Evolutionary conservation across 2,329 filamentous ascomycete species (phyloP), one percentile per base, ranked within the genome.

Genomic region (Lasiodiplodia hormozganensis): DNA sequence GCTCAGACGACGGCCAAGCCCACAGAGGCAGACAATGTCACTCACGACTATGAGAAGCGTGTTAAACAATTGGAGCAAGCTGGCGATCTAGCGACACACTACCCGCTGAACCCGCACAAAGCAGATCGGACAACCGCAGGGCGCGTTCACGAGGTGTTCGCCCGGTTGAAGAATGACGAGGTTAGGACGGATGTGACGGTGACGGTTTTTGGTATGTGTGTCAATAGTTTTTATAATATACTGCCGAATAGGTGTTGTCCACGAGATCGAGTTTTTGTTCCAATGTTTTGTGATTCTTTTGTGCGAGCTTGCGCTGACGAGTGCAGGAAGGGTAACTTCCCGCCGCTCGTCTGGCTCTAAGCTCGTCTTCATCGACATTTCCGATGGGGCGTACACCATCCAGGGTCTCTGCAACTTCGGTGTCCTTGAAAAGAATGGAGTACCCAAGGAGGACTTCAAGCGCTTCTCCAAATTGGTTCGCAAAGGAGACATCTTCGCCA

Each of bases 361-460:
- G 80, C 88, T 99, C 73, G 84, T 93, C 71, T 99, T 99, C 79
- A 79, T 97, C 72, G 92, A 96, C 80, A 82, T 98, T 62, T 84
- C 89, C 72, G 89, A 93, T 77, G 89, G 93, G 76, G 90, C 89
- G 68, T 82, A 88, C 72, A 87, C 86, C 71, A 80, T 96, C 40
- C 96, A 99, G 81, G 86, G 90, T 70, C 89, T 97, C 82, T 86
- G 92, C 78, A 92, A 92, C 79, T 85, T 90, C 73, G 84, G 85
- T 69, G 86, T 84, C 64, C 75, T 85, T 70, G 76, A 77, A 18
- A 70, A 75, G n/a, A 70, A 78, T n/a, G 79, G 74, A 21, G 72
- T 81, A 11, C 74, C 77, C 4, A 72, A 77, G 1, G 79, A 83
- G n/a, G 73, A 76, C 18, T 88, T 88, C 77, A 90, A 87, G 74